These are phyloP conservation scores for Coemansia sp. DNA, from an alignment of 192 early-diverging fungal genomes.

Conservation along the genomic window DNA sequence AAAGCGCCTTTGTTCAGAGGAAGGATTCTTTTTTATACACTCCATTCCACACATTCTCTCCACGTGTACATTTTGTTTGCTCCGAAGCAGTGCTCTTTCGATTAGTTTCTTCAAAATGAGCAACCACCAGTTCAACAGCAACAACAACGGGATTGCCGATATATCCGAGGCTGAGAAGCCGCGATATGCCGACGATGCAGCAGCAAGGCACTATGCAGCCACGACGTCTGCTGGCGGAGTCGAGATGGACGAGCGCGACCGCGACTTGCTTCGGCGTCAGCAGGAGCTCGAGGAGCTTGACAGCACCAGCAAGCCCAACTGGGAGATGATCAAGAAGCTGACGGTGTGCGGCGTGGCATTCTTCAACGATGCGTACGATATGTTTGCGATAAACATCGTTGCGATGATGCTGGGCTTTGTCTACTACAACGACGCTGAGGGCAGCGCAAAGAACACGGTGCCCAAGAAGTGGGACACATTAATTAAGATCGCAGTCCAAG, in stretches of 20 bases:
- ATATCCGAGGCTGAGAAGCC: constrained; percentile 35
- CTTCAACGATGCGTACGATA: constrained; percentile 95
- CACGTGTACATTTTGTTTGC: constrained; percentile 1
- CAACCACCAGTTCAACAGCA: constrained; percentile 23
- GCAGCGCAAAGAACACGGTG: constrained; percentile 54
- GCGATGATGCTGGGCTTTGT: constrained; percentile 83
- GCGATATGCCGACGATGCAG: background rate
- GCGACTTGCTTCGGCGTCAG: constrained; percentile 46
- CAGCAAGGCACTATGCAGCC: background rate
- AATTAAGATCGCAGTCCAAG: constrained; percentile 84
- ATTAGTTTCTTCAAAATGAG: background rate
- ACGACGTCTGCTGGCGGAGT: background rate
- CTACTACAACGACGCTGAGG: constrained; percentile 56
- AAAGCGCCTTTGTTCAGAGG: too few species aligned
- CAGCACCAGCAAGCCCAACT: constrained; percentile 60
- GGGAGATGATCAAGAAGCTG: constrained; percentile 76
- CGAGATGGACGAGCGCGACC: constrained; percentile 43
- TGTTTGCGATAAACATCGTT: constrained; percentile 89
- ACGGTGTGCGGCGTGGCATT: constrained; percentile 80
- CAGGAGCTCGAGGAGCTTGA: constrained; percentile 56
- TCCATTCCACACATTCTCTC: constrained; percentile 2
- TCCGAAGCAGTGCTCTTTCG: background rate
- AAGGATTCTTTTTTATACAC: background rate
- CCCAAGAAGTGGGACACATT: constrained; percentile 74
- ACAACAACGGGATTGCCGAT: constrained; percentile 6